Percentiles rank a stretch among this genome's conserved stretches.
phyloP scores from a whole-genome alignment of 2,329 filamentous ascomycete genomes.

The Aspergillus sp. region DNA sequence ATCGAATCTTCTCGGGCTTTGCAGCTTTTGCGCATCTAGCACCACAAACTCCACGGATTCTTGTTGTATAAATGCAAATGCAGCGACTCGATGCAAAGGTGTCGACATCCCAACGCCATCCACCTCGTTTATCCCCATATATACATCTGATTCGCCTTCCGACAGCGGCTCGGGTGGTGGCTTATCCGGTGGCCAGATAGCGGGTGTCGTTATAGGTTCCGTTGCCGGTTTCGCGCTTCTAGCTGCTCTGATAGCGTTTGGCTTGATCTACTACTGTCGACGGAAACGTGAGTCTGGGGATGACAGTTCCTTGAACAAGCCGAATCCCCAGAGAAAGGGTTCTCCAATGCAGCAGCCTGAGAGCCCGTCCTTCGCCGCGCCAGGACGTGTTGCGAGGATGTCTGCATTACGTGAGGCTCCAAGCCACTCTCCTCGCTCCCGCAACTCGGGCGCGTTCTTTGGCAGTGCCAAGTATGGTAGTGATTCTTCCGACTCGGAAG shows the following conservation, averaged over 20 bases:
- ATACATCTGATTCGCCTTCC: conserved; percentile 58
- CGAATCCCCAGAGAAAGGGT: conserved; percentile 62
- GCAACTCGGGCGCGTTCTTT: conserved; percentile 49
- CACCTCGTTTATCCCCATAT: conserved; percentile 56
- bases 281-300: conserved; percentile 61
- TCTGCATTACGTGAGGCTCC: conserved; percentile 81
- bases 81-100: conserved; percentile 69
- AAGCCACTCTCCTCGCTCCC: conserved; percentile 59
- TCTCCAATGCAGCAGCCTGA: conserved; percentile 44
- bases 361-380: conserved; percentile 65
- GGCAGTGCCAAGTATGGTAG: conserved; percentile 53
- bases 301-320: conserved; percentile 84
- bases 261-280: conserved; percentile 57
- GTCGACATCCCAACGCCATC: conserved; percentile 74
- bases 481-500: conserved; percentile 61
- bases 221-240: conserved; percentile 70
- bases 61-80: conserved; percentile 82
- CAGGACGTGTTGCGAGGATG: conserved; percentile 92
- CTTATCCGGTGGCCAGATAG: conserved; percentile 83
- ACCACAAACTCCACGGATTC: conserved; percentile 92
- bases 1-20: conserved; percentile 70
- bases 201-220: conserved; percentile 83
- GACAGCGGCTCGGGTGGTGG: conserved; percentile 41
- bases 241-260: conserved; percentile 60
- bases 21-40: conserved; percentile 79